Conservation (phyloP, 768 basidiomycete species). For the Calocybe indica region DNA sequence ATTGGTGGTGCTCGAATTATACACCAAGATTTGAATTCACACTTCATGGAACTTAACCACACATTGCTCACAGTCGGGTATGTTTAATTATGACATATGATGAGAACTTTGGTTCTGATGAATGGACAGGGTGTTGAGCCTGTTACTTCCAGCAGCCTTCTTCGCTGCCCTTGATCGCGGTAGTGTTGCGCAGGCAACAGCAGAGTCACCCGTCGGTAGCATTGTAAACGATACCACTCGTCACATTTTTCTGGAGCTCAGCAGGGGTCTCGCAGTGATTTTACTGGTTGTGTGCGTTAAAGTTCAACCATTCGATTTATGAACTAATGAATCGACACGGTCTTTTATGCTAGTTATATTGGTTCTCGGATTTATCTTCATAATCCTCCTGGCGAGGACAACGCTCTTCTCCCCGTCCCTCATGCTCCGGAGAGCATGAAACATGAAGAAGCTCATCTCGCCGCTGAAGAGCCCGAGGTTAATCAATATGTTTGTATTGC, state of each 20-base stretch:
- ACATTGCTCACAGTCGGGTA: slow-evolving; percentile 64
- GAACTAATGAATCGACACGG: neutral
- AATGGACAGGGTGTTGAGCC: slow-evolving; percentile 45
- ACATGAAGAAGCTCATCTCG: slow-evolving; percentile 29
- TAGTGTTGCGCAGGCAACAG: slow-evolving; percentile 6
- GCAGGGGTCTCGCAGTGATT: slow-evolving; percentile 59
- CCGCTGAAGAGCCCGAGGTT: slow-evolving; percentile 42
- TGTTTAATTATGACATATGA: slow-evolving; percentile 4
- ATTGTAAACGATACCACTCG: slow-evolving; percentile 40
- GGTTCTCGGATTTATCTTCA: slow-evolving; percentile 64
- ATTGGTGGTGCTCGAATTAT: slow-evolving; percentile 59
- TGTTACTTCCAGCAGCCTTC: slow-evolving; percentile 62
- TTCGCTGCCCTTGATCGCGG: slow-evolving; percentile 52
- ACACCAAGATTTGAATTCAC: slow-evolving; percentile 62
- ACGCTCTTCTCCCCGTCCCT: slow-evolving; percentile 32
- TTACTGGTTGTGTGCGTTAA: slow-evolving; percentile 50
- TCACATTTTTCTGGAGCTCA: slow-evolving; percentile 48
- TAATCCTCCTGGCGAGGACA: slow-evolving; percentile 60
- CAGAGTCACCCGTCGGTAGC: slow-evolving; percentile 12
- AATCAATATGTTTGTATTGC: slow-evolving; percentile 59
- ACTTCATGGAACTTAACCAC: slow-evolving; percentile 62
- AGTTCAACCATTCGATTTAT: neutral
- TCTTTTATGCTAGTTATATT: slow-evolving; percentile 44
- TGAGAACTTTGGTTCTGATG: neutral
- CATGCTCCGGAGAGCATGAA: slow-evolving; percentile 40